Conservation (phyloP, 768 basidiomycete species). For the Fistulinella prunicolor region DNA sequence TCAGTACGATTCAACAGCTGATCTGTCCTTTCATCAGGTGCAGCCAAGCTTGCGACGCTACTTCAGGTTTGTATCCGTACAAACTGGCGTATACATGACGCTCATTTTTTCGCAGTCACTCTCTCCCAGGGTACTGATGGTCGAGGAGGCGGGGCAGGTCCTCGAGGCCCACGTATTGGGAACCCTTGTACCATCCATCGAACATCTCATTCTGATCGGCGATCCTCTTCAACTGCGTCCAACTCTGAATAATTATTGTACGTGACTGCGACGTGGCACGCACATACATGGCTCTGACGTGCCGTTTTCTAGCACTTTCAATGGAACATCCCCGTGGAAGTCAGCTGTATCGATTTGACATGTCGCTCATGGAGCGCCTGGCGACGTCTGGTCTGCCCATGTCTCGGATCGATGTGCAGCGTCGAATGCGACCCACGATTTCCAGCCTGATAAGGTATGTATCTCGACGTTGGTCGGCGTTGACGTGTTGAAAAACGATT, state of each 20-base stretch:
- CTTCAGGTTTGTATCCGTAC: constrained; percentile 41
- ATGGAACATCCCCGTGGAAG: constrained; percentile 61
- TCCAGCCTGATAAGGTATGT: constrained; percentile 43
- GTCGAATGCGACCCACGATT: constrained; percentile 73
- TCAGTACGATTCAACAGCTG: too few relatives aligned
- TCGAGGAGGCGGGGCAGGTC: constrained; percentile 83
- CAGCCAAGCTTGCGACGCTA: constrained; percentile 60
- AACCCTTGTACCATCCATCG: constrained; percentile 58
- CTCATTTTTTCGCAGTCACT: constrained; percentile 41
- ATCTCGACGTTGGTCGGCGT: too few relatives aligned
- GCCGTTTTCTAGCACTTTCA: constrained; percentile 52
- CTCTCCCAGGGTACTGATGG: constrained; percentile 58
- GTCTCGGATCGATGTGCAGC: constrained; percentile 69
- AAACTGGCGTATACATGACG: neutral
- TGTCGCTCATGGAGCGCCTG: constrained; percentile 75
- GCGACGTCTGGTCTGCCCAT: constrained; percentile 54
- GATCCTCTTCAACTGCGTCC: constrained; percentile 77
- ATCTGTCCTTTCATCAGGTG: constrained; percentile 41
- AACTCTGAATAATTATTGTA: constrained; percentile 60
- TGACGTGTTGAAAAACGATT: too few relatives aligned
- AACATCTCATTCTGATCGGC: constrained; percentile 78
- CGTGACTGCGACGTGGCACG: too few relatives aligned
- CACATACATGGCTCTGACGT: neutral
- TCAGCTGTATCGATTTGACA: constrained; percentile 61
- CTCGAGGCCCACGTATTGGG: constrained; percentile 74